These are phyloP conservation scores for Cryphonectria nitschkei DNA, from an alignment of 2,329 filamentous ascomycete species.

Conservation along the genomic window DNA sequence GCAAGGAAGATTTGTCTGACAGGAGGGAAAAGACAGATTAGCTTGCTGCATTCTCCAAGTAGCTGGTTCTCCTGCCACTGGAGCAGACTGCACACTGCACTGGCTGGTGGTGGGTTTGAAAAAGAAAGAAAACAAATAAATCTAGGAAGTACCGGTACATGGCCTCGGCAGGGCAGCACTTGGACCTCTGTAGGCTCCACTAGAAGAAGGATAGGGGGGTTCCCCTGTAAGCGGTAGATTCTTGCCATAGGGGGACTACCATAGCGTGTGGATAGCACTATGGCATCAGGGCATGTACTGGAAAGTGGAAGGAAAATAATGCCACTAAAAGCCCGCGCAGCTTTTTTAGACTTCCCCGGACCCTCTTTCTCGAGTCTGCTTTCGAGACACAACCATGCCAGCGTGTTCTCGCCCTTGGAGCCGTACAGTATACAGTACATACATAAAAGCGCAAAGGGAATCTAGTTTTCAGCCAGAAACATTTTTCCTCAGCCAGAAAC, in stretches of 20 bases:
- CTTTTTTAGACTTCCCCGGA: slow-evolving; percentile 11
- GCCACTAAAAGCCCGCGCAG: slow-evolving; percentile 3
- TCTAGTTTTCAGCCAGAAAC: background rate
- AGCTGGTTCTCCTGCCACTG: too few relatives aligned
- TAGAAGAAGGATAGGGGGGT: background rate
- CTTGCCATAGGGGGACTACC: background rate
- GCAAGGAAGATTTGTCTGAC: too few relatives aligned
- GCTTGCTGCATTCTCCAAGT: background rate
- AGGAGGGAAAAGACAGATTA: background rate
- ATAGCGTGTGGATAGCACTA: background rate
- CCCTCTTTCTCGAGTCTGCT: slow-evolving; percentile 6
- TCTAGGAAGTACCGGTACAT: slow-evolving; percentile 1
- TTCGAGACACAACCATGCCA: slow-evolving; percentile 13
- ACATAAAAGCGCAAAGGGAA: background rate
- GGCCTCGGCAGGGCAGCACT: background rate
- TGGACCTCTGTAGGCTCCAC: background rate
- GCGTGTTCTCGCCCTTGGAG: background rate
- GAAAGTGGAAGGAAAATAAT: background rate
- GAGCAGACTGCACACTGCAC: background rate
- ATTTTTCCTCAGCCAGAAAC: background rate
- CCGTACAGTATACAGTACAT: background rate
- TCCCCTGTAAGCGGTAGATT: background rate
- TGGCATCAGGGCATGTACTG: background rate
- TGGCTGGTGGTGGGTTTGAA: too few relatives aligned
- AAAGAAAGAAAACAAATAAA: too few relatives aligned